Conservation (phyloP, 495 filamentous ascomycete genomes). For the Chaetomidium leptoderma region DNA sequence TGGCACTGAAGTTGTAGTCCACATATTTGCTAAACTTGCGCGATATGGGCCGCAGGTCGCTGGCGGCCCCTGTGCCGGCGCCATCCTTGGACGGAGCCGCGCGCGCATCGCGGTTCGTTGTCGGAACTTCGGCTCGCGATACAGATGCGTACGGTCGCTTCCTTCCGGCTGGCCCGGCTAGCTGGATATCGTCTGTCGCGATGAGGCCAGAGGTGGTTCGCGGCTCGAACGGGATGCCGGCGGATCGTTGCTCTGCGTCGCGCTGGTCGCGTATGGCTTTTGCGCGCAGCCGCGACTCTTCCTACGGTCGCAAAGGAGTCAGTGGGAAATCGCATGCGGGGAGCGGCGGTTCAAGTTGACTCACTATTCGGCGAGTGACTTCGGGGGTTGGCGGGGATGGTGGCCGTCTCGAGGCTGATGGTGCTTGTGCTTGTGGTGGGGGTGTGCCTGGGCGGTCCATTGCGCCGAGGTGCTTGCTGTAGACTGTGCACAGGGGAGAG, state of each 20-base stretch:
- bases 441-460: slow-evolving; percentile 59
- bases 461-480: neutral
- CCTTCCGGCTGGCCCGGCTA: slow-evolving; percentile 36
- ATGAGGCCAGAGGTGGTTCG: slow-evolving; percentile 41
- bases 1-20: slow-evolving; percentile 95
- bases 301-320: slow-evolving; percentile 46
- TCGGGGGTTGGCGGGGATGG: slow-evolving; percentile 66
- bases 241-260: slow-evolving; percentile 50
- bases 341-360: slow-evolving; percentile 14
- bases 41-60: slow-evolving; percentile 45
- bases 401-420: slow-evolving; percentile 35
- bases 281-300: slow-evolving; percentile 84
- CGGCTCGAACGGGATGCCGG: slow-evolving; percentile 27
- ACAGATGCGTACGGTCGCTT: slow-evolving; percentile 59
- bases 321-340: neutral
- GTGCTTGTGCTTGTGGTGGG: slow-evolving; percentile 47
- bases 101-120: slow-evolving; percentile 65
- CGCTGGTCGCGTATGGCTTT: slow-evolving; percentile 77
- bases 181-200: slow-evolving; percentile 34
- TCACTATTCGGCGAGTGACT: slow-evolving; percentile 64
- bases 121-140: slow-evolving; percentile 53
- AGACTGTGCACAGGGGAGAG: too few relatives aligned
- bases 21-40: slow-evolving; percentile 84
- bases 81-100: slow-evolving; percentile 32
- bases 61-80: slow-evolving; percentile 52